Base-by-base conservation (phyloP, 208 protist genomes). In the Crithidia thermophila region DNA sequence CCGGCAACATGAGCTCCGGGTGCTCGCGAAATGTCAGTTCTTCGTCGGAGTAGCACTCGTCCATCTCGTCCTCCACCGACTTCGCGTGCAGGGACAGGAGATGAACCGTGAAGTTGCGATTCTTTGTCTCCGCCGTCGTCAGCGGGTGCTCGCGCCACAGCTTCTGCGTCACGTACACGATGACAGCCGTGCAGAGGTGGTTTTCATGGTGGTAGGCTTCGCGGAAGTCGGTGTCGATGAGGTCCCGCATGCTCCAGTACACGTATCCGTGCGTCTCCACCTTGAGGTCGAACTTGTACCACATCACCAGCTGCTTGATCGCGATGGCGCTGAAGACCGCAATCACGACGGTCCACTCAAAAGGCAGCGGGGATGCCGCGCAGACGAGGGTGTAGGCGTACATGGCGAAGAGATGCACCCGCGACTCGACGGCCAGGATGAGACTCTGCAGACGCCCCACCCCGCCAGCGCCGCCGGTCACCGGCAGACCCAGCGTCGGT, bases 131-230 rank as follows among this genome's bases (percentile, higher is more conserved):
- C 0, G 18, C 39, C 9, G 60, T 28, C 20, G 68, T 58, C 13
- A 75, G 60, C 8, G 68, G 68, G n/a, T 23, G 46, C 5, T 67
- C 60, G 4, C 53, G 68, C 68, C 68, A 75, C 18, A 75, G 60
- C 34, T 68, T 61, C 37, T 63, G 51, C 51, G 52, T 63, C 1
- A 75, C 6, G 37, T 75, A 75, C 7, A 75, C 14, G 5, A 75
- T 23, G 0, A 75, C 3, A 6, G 68, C 68, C 10, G 59, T 31
- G 28, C 4, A 43, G 1, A 75, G 6, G 46, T 75, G 68, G 36
- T 75, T 14, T 34, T 47, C 45, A 14, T 10, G 53, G 11, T 36
- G 36, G 28, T 57, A 68, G 20, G 39, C 16, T 2, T 56, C 25
- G 0, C 9, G 11, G 33, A 30, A 27, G 8, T 43, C 34, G 2